Conservation (phyloP, 73 alveolate species). For the Urostyla sp. region DNA sequence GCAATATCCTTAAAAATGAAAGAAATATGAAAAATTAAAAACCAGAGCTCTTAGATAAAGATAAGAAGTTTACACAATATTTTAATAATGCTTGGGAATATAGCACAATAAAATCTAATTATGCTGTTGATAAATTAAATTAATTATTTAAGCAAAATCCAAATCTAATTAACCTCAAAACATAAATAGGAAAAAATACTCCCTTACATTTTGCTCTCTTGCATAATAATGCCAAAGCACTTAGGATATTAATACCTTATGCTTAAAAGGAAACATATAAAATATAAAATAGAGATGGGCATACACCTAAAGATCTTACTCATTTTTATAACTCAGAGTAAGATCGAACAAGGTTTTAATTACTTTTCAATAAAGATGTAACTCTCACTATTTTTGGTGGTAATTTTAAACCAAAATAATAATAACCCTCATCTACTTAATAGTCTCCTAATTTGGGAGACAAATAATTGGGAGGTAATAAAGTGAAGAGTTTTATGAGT, state of each 20-base stretch:
- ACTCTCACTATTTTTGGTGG: no score
- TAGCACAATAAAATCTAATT: neutral
- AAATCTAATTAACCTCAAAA: neutral
- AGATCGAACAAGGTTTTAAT: neutral
- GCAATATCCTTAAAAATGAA: conserved; percentile 39
- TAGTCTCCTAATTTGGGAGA: no score
- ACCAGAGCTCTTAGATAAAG: conserved; percentile 15
- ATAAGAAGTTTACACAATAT: neutral
- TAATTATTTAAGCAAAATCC: neutral
- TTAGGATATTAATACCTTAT: conserved; percentile 2
- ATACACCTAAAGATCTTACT: conserved; percentile 33
- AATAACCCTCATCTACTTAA: no score
- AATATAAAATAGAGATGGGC: conserved; percentile 5
- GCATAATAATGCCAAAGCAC: conserved; percentile 36
- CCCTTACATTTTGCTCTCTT: conserved; percentile 55
- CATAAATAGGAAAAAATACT: conserved; percentile 26
- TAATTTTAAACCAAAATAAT: no score
- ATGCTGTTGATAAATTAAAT: conserved; percentile 8
- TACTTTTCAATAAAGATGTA: conserved; percentile 8
- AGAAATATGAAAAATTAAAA: conserved; percentile 26
- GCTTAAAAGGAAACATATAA: neutral
- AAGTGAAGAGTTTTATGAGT: no score
- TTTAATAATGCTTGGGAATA: conserved; percentile 43
- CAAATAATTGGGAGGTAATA: no score
- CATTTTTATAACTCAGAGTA: conserved; percentile 9